Evolutionary conservation across 148 eudicot genomes (phyloP).

Genomic region (Nepenthes gracilis): DNA sequence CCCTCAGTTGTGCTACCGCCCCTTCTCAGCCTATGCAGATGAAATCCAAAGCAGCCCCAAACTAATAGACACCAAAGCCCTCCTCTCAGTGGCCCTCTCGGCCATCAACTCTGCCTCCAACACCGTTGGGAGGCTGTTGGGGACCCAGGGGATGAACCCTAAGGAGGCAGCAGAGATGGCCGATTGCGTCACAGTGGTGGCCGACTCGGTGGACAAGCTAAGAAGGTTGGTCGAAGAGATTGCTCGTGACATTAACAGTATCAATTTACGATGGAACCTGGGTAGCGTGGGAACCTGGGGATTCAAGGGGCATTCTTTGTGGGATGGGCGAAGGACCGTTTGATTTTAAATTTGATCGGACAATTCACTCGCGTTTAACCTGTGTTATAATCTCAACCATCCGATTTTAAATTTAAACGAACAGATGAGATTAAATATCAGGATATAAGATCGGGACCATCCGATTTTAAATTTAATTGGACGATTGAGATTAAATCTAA

Average conservation of each 20-base stretch:
- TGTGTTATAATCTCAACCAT: too few relatives aligned
- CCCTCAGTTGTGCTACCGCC: slow-evolving; percentile 19
- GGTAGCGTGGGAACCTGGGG: too few relatives aligned
- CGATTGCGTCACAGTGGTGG: slow-evolving; percentile 18
- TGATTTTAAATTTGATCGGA: too few relatives aligned
- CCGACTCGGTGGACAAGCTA: slow-evolving; percentile 17
- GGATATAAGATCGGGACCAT: too few relatives aligned
- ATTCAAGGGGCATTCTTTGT: too few relatives aligned
- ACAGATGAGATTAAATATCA: too few relatives aligned
- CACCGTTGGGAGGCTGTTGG: slow-evolving; percentile 7
- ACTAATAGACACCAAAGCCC: slow-evolving; percentile 15
- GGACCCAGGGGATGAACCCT: slow-evolving; percentile 7
- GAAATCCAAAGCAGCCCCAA: slow-evolving; percentile 21
- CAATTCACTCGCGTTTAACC: too few relatives aligned
- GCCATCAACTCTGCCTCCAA: slow-evolving; percentile 9
- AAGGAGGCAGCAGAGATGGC: slow-evolving; percentile 18
- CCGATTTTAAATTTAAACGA: too few relatives aligned
- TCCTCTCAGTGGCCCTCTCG: slow-evolving; percentile 8
- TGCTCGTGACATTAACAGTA: not conserved
- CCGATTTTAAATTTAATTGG: too few relatives aligned
- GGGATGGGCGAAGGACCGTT: too few relatives aligned
- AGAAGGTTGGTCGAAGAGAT: slow-evolving; percentile 12
- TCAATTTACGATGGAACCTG: not conserved
- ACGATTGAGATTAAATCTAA: too few relatives aligned
- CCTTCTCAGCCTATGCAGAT: slow-evolving; percentile 12